Evolutionary conservation across 1,139 yeast species (phyloP).

Genomic region (Nadsonia commutata): DNA sequence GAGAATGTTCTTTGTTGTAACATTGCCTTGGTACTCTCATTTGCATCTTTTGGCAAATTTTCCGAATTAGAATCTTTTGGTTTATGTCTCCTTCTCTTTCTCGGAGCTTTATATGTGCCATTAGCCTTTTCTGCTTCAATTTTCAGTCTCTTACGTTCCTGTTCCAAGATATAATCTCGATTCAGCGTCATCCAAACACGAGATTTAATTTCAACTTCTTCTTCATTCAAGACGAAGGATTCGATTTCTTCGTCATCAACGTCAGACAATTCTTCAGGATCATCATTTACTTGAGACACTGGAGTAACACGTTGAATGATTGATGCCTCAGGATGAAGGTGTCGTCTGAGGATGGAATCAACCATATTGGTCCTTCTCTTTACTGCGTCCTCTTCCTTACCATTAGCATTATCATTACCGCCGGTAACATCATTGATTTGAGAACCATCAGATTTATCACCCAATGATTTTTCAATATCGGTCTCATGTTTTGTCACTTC

Average conservation of each 20-base stretch:
- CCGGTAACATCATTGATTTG: not conserved
- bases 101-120: slow-evolving; percentile 24
- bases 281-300: slow-evolving; percentile 41
- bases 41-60: slow-evolving; percentile 9
- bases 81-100: slow-evolving; percentile 20
- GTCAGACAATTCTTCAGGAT: slow-evolving; percentile 50
- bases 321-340: not conserved
- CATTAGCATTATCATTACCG: not conserved
- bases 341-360: slow-evolving; percentile 1
- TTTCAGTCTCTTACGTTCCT: slow-evolving; percentile 71
- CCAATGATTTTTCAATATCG: slow-evolving; percentile 3
- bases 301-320: not conserved
- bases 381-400: not conserved
- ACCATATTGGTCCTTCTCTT: not conserved
- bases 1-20: slow-evolving; percentile 59
- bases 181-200: slow-evolving; percentile 80
- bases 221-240: slow-evolving; percentile 42
- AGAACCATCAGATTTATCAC: not conserved
- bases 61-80: slow-evolving; percentile 13
- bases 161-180: slow-evolving; percentile 72
- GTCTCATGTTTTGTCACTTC: slow-evolving; percentile 2
- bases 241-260: slow-evolving; percentile 73
- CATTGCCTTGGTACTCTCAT: slow-evolving; percentile 48
- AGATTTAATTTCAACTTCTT: slow-evolving; percentile 57
- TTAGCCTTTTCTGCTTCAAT: slow-evolving; percentile 63